phyloP scores from a whole-genome alignment of 768 basidiomycete genomes.

The Candolleomyces efflorescens region DNA sequence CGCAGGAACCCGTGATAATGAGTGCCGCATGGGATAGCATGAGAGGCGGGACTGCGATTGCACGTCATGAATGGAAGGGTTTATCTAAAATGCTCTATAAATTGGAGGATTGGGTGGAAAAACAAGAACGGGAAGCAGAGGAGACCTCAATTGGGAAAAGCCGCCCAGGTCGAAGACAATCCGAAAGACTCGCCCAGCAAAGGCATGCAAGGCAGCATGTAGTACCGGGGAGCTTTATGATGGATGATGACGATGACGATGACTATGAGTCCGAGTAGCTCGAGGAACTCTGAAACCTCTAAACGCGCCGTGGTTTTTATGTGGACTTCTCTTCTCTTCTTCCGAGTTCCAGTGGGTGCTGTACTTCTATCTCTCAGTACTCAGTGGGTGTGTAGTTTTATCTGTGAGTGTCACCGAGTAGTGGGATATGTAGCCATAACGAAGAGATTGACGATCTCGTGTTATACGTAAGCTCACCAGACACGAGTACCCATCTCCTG shows the following conservation, averaged over 20 bases:
- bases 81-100: constrained; percentile 62
- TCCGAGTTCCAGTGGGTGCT: neutral
- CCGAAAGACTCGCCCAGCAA: neutral
- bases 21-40: constrained; percentile 83
- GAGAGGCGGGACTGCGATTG: constrained; percentile 69
- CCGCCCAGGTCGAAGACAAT: constrained; percentile 18
- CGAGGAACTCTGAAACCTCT: constrained; percentile 6
- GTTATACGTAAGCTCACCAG: too few relatives aligned
- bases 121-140: constrained; percentile 24
- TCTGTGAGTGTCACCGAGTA: neutral
- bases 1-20: constrained; percentile 84
- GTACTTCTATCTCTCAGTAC: constrained; percentile 1
- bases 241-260: constrained; percentile 8
- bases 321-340: neutral
- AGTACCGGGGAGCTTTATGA: constrained; percentile 3
- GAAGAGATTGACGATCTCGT: too few relatives aligned
- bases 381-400: neutral
- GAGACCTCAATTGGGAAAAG: constrained; percentile 15
- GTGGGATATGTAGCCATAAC: neutral
- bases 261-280: constrained; percentile 8
- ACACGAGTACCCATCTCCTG: too few relatives aligned
- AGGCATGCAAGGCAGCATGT: neutral
- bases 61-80: constrained; percentile 96
- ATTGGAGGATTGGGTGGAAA: constrained; percentile 77
- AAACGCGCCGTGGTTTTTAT: neutral